A percentile compares a stretch with the other conserved stretches of the same genome.
These are phyloP conservation scores for Corymbia calophylla DNA, from an alignment of 441 rosid species.

Conservation along the genomic window DNA sequence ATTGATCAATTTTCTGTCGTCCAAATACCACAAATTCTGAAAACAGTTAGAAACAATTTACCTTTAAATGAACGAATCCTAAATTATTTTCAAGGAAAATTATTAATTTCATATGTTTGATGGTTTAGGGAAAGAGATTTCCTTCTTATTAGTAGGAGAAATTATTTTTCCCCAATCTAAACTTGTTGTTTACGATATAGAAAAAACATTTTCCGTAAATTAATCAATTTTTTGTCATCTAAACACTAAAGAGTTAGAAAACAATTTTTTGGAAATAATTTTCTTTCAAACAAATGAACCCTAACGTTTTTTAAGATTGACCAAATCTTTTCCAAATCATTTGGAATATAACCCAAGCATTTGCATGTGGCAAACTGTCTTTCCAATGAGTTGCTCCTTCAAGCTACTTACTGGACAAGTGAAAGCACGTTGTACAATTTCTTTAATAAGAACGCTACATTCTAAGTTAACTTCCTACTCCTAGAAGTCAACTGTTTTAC, in stretches of 20 bases:
- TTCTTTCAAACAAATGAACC: neutral
- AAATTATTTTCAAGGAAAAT: no score
- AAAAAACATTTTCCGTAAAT: neutral
- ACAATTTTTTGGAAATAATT: neutral
- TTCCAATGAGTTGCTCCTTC: neutral
- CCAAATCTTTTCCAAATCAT: neutral
- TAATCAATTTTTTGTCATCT: neutral
- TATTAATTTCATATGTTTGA: no score
- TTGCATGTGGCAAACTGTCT: neutral
- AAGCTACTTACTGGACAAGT: neutral
- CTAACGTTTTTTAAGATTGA: neutral
- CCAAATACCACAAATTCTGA: no score
- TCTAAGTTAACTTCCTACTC: neutral
- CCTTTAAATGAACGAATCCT: no score
- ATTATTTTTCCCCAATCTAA: no score
- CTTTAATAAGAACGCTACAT: neutral
- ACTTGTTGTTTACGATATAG: no score
- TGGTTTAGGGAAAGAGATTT: no score
- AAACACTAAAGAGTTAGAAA: neutral
- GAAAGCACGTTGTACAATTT: neutral
- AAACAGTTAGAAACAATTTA: no score
- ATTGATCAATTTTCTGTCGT: no score
- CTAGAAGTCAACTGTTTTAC: neutral
- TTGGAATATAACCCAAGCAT: neutral
- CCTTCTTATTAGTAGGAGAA: no score